Base-by-base conservation (phyloP, 1,284 basidiomycete genomes). In the Rhizopogon parksii region DNA sequence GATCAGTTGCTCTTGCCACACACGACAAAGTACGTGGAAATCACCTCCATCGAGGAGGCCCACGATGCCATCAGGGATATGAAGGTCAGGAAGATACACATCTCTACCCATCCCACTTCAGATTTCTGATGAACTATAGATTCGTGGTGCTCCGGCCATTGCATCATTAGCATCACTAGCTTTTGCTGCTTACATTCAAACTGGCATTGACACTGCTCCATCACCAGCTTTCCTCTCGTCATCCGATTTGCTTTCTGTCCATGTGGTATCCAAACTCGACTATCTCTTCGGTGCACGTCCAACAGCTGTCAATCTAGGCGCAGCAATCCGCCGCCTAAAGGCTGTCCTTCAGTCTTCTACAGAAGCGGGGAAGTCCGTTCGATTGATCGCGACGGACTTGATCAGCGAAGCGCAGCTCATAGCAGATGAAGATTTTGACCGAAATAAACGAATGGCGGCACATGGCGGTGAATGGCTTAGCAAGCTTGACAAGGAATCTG, bases 61-160 rank as follows among this genome's bases (percentile, higher is more conserved):
- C 86, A 89, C 68, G 87, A 91, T 63, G 92, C 91, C 6, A 95
- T 95, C 71, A 93, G 91, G 71, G 77, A 85, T 11, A 95, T 96
- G 93, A 91, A 90, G 77, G 89, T 83, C 35, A 69, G 46, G 2
- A 39, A 19, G 14, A 11, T 12, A n/a, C 37, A 8, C 42, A 34
- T 19, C 2, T 32, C 1, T 38, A n/a, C 40, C 48, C 37, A 57
- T 15, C 36, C 21, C 15, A 27, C 11, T 50, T 32, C 17, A 2
- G 19, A 14, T n/a, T 47, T 35, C 34, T 36, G 30, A 30, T 24
- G 45, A 57, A n/a, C 7, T 9, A 15, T 56, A 90, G 83, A 93
- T 93, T 59, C 82, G 93, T 47, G 93, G 93, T 6, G 93, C 93
- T 7, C 93, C 93, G 0, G 93, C 93, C n/a, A 95, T 96, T 49